phyloP scores from a whole-genome alignment of 257 asterid genomes.

The Petunia secreta region DNA sequence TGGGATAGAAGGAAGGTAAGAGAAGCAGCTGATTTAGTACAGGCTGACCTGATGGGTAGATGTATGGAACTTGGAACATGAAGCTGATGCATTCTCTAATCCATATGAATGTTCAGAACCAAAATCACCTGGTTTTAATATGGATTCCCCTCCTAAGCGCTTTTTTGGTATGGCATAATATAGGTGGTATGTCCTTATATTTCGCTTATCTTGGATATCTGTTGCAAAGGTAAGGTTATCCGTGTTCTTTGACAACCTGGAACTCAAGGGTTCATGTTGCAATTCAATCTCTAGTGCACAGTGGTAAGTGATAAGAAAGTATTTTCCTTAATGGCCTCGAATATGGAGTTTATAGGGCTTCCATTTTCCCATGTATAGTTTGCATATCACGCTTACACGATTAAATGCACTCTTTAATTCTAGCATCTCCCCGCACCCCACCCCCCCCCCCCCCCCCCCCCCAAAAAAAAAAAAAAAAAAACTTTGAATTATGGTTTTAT shows the following conservation, averaged over 20 bases:
- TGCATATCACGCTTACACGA: not conserved
- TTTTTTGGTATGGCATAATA: constrained; percentile 9
- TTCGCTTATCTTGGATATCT: not conserved
- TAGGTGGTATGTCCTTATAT: not conserved
- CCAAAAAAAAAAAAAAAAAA: too few relatives aligned
- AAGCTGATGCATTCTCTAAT: not conserved
- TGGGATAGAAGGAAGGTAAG: constrained; percentile 68
- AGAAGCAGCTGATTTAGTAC: constrained; percentile 60
- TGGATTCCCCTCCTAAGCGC: not conserved
- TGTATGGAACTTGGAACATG: constrained; percentile 27
- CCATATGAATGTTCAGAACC: not conserved
- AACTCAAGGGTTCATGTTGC: constrained; percentile 15
- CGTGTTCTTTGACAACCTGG: not conserved
- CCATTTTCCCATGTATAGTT: not conserved
- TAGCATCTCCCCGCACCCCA: not conserved
- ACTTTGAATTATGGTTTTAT: too few relatives aligned
- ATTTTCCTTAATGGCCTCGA: not conserved
- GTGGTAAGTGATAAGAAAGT: not conserved
- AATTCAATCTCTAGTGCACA: not conserved
- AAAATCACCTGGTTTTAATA: constrained; percentile 15
- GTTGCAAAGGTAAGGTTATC: constrained; percentile 10
- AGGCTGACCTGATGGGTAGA: constrained; percentile 46
- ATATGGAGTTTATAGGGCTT: not conserved
- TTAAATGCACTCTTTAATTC: not conserved
- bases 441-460: too few relatives aligned